A percentile compares a stretch with the other conserved stretches of the same genome.
phyloP scores from a whole-genome alignment of 2,329 filamentous ascomycete genomes.

The Proliferodiscus dingleyae region DNA sequence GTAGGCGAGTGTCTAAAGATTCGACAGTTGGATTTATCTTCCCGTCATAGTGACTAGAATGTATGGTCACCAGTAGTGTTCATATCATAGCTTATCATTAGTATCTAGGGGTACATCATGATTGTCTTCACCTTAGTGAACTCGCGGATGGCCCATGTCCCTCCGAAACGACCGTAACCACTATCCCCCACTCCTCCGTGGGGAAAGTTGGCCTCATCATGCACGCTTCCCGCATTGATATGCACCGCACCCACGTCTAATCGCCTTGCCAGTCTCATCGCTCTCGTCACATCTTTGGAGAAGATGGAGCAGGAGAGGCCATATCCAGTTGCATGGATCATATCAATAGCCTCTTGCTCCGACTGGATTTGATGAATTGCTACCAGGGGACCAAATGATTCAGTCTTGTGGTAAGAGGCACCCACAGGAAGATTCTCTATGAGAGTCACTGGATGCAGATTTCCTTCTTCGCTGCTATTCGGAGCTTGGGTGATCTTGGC shows the following conservation, averaged over 20 bases:
- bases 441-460: conserved; percentile 10
- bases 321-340: conserved; percentile 16
- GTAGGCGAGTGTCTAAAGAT: too few relatives aligned
- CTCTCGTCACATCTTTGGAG: conserved; percentile 6
- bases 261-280: conserved; percentile 7
- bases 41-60: too few relatives aligned
- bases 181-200: conserved; percentile 24
- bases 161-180: conserved; percentile 25
- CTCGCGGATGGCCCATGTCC: conserved; percentile 44
- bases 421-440: conserved; percentile 13
- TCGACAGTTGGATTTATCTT: too few relatives aligned
- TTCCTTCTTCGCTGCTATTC: too few relatives aligned
- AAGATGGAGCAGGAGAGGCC: conserved; percentile 21
- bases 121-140: conserved; percentile 54
- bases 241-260: conserved; percentile 20
- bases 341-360: conserved; percentile 14
- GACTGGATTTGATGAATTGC: conserved; percentile 8
- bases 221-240: conserved; percentile 21
- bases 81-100: too few relatives aligned
- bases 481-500: too few relatives aligned
- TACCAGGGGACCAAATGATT: conserved; percentile 22
- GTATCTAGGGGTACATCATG: too few relatives aligned
- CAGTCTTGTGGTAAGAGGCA: conserved; percentile 17
- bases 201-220: conserved; percentile 21
- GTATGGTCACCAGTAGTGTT: too few relatives aligned